phyloP scores from a whole-genome alignment of 2,329 filamentous ascomycete genomes.

The Hypoxylon sp. region DNA sequence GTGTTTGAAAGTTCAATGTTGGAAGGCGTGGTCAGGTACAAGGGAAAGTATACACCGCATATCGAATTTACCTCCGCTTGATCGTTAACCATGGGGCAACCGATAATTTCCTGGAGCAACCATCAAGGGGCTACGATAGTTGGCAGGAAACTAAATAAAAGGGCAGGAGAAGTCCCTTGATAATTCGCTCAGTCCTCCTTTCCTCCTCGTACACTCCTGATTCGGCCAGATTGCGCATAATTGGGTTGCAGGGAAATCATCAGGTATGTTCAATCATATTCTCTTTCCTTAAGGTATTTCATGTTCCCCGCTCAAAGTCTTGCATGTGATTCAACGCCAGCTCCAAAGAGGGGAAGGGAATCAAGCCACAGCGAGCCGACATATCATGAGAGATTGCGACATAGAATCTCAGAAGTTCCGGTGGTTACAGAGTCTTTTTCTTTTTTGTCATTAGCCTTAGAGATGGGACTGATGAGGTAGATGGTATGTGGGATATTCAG shows the following conservation, averaged over 20 bases:
- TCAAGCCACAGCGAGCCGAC: neutral
- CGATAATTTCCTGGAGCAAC: conserved; percentile 43
- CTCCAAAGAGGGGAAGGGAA: conserved; percentile 1
- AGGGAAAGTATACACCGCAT: conserved; percentile 41
- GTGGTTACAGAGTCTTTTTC: conserved; percentile 7
- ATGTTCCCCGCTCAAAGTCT: conserved; percentile 28
- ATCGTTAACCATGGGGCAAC: conserved; percentile 37
- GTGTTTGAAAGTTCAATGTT: conserved; percentile 24
- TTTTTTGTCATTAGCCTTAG: conserved; percentile 26
- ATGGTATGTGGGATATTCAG: conserved; percentile 14
- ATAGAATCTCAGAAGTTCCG: conserved; percentile 1
- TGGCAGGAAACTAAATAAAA: conserved; percentile 40
- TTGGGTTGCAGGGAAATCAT: conserved; percentile 27
- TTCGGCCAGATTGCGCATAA: conserved; percentile 27
- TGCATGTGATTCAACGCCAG: conserved; percentile 43
- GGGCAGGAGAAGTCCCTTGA: conserved; percentile 26
- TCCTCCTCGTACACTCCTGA: conserved; percentile 24
- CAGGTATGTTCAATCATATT: conserved; percentile 51
- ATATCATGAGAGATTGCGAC: conserved; percentile 15
- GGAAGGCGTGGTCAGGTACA: conserved; percentile 30
- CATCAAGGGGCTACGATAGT: conserved; percentile 23
- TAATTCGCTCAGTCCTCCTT: conserved; percentile 25
- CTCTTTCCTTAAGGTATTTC: conserved; percentile 34
- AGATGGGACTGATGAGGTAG: conserved; percentile 32
- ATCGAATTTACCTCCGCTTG: conserved; percentile 40